These are phyloP conservation scores for Sphaerobolus stellatus DNA, from an alignment of 1,284 basidiomycete genomes.

Conservation along the genomic window DNA sequence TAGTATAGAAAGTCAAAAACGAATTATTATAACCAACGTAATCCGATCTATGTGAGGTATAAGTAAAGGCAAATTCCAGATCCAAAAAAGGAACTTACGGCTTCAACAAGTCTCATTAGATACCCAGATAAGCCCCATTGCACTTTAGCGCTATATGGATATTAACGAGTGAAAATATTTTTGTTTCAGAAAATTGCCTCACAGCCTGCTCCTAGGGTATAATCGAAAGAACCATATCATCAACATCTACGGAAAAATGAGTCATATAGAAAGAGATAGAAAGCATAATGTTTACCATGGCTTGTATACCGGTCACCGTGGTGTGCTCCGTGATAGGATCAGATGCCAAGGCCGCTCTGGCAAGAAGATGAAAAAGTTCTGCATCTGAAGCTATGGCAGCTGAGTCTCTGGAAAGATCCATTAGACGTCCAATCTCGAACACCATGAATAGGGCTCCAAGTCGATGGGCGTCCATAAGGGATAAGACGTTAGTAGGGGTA, in stretches of 20 bases:
- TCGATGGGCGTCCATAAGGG: neutral
- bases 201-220: neutral
- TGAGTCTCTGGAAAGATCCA: neutral
- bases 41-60: conserved; percentile 4
- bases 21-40: neutral
- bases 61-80: neutral
- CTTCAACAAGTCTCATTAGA: conserved; percentile 4
- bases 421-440: conserved; percentile 2
- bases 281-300: neutral
- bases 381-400: neutral
- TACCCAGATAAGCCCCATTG: conserved; percentile 6
- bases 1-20: neutral
- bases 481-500: neutral
- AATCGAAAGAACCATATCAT: conserved; percentile 12
- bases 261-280: neutral
- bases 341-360: conserved; percentile 4
- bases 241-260: neutral
- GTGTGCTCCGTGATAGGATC: conserved; percentile 5
- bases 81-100: neutral
- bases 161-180: neutral
- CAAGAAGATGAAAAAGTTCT: conserved; percentile 4
- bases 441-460: conserved; percentile 2
- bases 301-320: conserved; percentile 2
- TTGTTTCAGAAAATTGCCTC: neutral
- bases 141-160: neutral